These are phyloP conservation scores for Gonapodya prolifera DNA, from an alignment of 192 early-diverging fungal species.

Conservation along the genomic window DNA sequence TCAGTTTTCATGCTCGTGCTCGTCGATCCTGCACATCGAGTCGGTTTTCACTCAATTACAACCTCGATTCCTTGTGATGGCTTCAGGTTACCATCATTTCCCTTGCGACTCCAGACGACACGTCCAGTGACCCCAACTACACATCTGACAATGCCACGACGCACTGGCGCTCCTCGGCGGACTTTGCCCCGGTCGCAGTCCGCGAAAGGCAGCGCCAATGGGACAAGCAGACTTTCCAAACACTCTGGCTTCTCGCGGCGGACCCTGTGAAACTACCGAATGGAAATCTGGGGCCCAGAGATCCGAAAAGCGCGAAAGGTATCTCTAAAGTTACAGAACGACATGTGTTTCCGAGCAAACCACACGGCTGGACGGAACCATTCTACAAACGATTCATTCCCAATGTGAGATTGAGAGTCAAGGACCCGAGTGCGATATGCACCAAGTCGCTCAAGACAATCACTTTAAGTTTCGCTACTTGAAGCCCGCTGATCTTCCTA, in stretches of 20 bases:
- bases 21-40: background rate
- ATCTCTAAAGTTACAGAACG: background rate
- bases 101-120: background rate
- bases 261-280: background rate
- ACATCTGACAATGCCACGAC: background rate
- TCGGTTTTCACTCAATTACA: no score
- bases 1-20: background rate
- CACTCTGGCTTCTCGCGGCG: background rate
- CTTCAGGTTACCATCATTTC: background rate
- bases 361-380: background rate
- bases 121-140: background rate
- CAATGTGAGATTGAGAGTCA: background rate
- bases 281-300: background rate
- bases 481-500: background rate
- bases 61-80: background rate
- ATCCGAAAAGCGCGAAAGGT: background rate
- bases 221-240: background rate
- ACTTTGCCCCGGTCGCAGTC: background rate
- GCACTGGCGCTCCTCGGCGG: background rate
- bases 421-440: no score
- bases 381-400: background rate
- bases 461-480: background rate
- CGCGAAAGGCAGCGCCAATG: background rate
- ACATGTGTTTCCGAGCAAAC: background rate
- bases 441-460: no score